Base-by-base conservation (phyloP, 768 basidiomycete species). In the Lactarius sanguifluus region DNA sequence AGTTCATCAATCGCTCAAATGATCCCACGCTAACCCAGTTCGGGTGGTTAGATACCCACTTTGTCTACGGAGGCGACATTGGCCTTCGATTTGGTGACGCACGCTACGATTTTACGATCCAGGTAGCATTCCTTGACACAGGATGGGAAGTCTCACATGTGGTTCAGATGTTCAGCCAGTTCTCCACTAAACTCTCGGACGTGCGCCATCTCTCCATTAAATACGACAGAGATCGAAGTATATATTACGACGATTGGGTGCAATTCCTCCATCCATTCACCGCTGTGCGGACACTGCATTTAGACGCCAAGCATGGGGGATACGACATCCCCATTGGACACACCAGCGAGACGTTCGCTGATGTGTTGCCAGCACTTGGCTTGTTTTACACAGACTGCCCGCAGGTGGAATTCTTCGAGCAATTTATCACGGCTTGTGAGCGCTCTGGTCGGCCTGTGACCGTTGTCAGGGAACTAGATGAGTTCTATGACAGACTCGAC, bases 41-140 rank as follows among this genome's bases (percentile, higher is more conserved):
- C 13, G 38, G 20, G 20, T n/a, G 20, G 9, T 45, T 20, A 3
- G 43, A 43, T 45, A 8, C 5, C 9, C 0, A 1, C 20, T 45
- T n/a, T 10, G 0, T 3, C 20, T 10, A 6, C 6, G 0, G 10
- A 0, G 16, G 8, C 20, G 8, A 38, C 10, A 38, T 38, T 10
- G 8, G 20, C 43, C 3, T 4, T 9, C 9, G 3, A 10, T 7
- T n/a, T 45, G 2, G 18, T 8, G 0, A 43, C 3, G 0, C 8
- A 45, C 6, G 2, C 43, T 0, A 18, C 43, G 18, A 20, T 20
- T 7, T 20, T 9, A 9, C 0, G 43, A 20, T 43, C 20, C 20
- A 1, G 6, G 0, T 43, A 7, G 8, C 18, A 20, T 20, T 43
- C 43, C 0, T 8, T 8, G 43, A 7, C 30, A 32, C 6, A 5